Percentiles rank a stretch among this genome's conserved stretches.
phyloP scores from a whole-genome alignment of 768 basidiomycete genomes.

The Russula griseocarnosa region DNA sequence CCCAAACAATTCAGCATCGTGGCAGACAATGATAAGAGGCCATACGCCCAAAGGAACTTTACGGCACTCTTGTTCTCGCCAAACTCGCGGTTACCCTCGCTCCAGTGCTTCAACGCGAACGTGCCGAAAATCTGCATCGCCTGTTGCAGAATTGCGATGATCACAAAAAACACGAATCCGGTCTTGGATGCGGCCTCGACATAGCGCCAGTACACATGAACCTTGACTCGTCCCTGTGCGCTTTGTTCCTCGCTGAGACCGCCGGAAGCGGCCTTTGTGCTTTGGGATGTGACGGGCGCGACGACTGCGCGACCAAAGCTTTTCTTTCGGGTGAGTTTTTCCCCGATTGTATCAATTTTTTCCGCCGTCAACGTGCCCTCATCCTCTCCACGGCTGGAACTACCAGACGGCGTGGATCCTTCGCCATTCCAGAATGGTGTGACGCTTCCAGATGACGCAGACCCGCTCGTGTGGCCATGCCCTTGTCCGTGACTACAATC shows the following conservation, averaged over 20 bases:
- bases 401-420: conserved; percentile 2
- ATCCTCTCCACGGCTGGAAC: conserved; percentile 22
- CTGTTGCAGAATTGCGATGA: conserved; percentile 55
- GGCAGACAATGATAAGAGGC: conserved; percentile 58
- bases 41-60: conserved; percentile 60
- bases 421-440: conserved; percentile 31
- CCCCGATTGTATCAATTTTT: conserved; percentile 30
- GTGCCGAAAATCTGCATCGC: conserved; percentile 55
- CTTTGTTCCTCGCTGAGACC: conserved; percentile 65
- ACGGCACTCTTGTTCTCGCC: conserved; percentile 58
- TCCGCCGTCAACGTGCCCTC: conserved; percentile 20
- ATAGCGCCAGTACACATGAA: conserved; percentile 70
- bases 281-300: conserved; percentile 38
- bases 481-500: conserved; percentile 25
- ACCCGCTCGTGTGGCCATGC: conserved; percentile 19
- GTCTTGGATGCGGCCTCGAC: conserved; percentile 71
- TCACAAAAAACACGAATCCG: conserved; percentile 59
- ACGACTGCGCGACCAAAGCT: conserved; percentile 59
- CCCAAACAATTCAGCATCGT: conserved; percentile 51
- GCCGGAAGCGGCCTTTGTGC: conserved; percentile 40
- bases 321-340: conserved; percentile 53
- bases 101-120: conserved; percentile 73
- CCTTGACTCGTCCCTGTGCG: conserved; percentile 79
- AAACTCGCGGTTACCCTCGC: conserved; percentile 63
- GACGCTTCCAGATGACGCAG: conserved; percentile 17